Conservation (phyloP, 2,329 filamentous ascomycete genomes). For the Phaeomoniella chlamydospora region DNA sequence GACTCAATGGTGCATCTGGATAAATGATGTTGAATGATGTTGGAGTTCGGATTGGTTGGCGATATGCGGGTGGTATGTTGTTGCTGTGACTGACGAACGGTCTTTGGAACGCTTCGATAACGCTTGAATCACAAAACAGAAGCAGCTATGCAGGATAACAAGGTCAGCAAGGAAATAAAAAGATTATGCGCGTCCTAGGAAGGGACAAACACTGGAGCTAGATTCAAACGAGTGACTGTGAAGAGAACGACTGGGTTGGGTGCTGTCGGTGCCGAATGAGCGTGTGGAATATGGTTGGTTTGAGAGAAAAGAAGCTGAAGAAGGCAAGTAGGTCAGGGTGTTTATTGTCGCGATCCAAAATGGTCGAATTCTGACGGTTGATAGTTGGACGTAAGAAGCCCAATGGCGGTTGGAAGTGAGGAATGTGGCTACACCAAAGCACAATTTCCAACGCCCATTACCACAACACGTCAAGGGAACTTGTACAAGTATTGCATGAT, state of each 20-base stretch:
- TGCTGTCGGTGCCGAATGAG: neutral
- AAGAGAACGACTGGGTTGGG: neutral
- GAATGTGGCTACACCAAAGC: conserved; percentile 1
- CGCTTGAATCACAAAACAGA: too few species aligned
- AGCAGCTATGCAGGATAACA: too few species aligned
- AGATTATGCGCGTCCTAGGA: too few species aligned
- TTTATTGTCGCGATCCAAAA: neutral
- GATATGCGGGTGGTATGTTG: too few species aligned
- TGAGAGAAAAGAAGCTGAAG: neutral
- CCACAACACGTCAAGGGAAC: conserved; percentile 1
- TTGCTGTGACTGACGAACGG: too few species aligned
- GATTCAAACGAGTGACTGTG: neutral
- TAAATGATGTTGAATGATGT: too few species aligned
- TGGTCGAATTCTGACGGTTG: neutral
- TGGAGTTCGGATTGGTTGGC: too few species aligned
- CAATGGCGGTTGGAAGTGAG: neutral
- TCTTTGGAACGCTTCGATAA: too few species aligned
- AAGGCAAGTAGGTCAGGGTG: neutral
- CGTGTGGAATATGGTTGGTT: neutral
- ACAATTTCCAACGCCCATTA: neutral
- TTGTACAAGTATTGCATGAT: neutral
- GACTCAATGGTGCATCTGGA: too few species aligned
- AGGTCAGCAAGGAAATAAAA: too few species aligned
- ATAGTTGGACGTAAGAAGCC: neutral
- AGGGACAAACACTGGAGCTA: too few species aligned